phyloP scores from a whole-genome alignment of 306 rosid species.

The Geum urbanum region DNA sequence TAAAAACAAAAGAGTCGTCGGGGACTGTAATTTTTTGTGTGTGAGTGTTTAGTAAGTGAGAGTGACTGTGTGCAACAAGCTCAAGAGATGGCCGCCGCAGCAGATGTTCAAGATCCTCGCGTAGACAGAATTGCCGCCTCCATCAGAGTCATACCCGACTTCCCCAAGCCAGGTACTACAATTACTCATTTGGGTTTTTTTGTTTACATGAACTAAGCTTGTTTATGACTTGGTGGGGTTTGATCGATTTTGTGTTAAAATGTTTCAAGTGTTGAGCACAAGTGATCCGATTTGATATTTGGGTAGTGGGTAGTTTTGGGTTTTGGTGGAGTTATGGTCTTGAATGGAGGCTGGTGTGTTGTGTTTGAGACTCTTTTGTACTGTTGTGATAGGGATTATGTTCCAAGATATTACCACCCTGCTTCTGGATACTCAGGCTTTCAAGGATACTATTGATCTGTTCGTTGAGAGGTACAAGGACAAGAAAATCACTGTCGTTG shows the following conservation, averaged over 20 bases:
- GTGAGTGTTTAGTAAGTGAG: constrained; percentile 15
- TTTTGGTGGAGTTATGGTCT: constrained; percentile 1
- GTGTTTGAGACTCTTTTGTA: neutral
- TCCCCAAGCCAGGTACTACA: constrained; percentile 80
- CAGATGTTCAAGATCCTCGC: constrained; percentile 53
- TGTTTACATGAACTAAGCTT: neutral
- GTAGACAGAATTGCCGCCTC: constrained; percentile 59
- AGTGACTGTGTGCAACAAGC: constrained; percentile 28
- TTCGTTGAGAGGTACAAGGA: constrained; percentile 92
- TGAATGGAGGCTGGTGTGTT: neutral
- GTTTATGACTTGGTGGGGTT: neutral
- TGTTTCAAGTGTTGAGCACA: neutral
- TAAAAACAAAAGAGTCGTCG: neutral
- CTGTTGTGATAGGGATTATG: constrained; percentile 62
- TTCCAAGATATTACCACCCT: constrained; percentile 93
- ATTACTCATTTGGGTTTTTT: neutral
- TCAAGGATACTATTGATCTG: constrained; percentile 85
- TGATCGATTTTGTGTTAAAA: constrained; percentile 2
- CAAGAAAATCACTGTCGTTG: constrained; percentile 77
- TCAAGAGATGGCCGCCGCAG: constrained; percentile 57
- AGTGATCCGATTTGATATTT: constrained; percentile 2
- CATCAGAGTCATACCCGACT: constrained; percentile 84
- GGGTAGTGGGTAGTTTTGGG: constrained; percentile 17
- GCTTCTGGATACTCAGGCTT: constrained; percentile 87
- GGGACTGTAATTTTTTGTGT: neutral